Evolutionary conservation across 78 protist species (phyloP).

Genomic region (Guillardia theta): DNA sequence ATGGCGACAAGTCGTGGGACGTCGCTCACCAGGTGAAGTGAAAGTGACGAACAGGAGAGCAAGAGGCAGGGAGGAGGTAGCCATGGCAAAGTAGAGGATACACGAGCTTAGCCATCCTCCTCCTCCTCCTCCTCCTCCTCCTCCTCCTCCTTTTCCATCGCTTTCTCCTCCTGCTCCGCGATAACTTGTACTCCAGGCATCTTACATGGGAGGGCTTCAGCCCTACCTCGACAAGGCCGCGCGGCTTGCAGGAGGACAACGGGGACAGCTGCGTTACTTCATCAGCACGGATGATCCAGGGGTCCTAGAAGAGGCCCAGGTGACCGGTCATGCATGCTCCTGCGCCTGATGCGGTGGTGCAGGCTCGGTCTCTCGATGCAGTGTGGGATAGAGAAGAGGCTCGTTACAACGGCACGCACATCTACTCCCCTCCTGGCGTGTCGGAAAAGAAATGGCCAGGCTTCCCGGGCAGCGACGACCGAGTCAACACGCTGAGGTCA

Average conservation of each 20-base stretch:
- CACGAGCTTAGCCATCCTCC: no score
- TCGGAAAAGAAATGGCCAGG: slow-evolving; percentile 20
- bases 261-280: neutral
- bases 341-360: no score
- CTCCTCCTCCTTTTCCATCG: no score
- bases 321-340: no score
- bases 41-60: neutral
- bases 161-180: no score
- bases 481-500: neutral
- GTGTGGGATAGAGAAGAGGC: neutral
- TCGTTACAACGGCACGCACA: slow-evolving; percentile 22
- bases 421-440: neutral
- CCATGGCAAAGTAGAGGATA: no score
- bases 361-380: neutral
- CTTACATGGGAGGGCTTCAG: neutral
- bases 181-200: neutral
- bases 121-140: no score
- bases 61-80: no score
- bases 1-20: slow-evolving; percentile 37
- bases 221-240: neutral
- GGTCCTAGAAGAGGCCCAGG: neutral
- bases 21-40: slow-evolving; percentile 3
- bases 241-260: neutral
- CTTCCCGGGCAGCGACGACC: neutral
- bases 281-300: neutral